Percentiles rank a stretch among this genome's conserved stretches.
These are phyloP conservation scores for Deakozyma indianensis DNA, from an alignment of 805 yeast species.

Conservation along the genomic window DNA sequence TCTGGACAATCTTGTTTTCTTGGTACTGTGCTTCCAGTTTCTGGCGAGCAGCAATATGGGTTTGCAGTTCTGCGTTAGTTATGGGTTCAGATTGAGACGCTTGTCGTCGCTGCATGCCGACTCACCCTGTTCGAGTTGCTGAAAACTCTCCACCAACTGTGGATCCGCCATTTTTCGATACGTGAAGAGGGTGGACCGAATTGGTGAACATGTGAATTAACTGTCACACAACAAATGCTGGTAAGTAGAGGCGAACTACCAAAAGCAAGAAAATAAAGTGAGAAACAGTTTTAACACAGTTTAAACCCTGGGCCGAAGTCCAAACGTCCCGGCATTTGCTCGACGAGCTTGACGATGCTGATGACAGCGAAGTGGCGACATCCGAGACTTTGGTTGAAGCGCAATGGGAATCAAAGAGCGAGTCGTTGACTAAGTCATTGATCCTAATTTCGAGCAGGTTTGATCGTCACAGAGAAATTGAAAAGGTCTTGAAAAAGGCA, in stretches of 20 bases:
- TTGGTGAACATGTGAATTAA: too few relatives aligned
- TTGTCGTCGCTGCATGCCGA: too few relatives aligned
- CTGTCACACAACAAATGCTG: too few relatives aligned
- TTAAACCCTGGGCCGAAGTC: neutral
- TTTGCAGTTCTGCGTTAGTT: slow-evolving; percentile 20
- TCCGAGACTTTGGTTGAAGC: neutral
- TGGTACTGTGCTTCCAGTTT: slow-evolving; percentile 86
- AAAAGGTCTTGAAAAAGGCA: neutral
- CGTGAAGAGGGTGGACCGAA: too few relatives aligned
- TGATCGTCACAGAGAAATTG: neutral
- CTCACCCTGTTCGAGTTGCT: neutral
- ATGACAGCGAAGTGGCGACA: neutral
- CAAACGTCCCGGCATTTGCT: neutral
- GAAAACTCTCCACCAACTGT: neutral
- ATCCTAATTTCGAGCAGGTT: neutral
- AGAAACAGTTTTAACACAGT: neutral
- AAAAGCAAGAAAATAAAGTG: neutral
- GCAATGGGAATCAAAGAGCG: neutral
- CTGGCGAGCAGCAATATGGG: slow-evolving; percentile 59
- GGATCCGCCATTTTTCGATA: neutral
- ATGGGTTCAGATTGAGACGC: too few relatives aligned
- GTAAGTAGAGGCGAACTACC: neutral
- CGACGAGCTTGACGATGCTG: slow-evolving; percentile 1
- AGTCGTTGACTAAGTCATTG: neutral
- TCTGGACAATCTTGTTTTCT: slow-evolving; percentile 79